Percentiles rank a stretch among this genome's conserved stretches.
Evolutionary conservation across 805 yeast genomes (phyloP).

Genomic region (Ogataea henricii): DNA sequence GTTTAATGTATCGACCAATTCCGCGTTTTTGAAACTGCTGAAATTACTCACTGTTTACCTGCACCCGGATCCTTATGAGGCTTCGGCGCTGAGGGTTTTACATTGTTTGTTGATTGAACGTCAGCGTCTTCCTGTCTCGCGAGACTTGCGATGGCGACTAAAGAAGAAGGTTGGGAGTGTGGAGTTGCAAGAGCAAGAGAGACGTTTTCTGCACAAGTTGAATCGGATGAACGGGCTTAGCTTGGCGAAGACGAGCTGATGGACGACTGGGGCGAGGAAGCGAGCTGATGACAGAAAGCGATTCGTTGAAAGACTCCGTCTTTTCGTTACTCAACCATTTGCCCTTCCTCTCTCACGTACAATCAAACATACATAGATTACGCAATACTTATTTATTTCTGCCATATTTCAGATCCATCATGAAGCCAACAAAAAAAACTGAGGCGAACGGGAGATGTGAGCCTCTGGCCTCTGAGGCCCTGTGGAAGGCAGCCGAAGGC

Average conservation of each 20-base stretch:
- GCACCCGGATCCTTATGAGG: background rate
- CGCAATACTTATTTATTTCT: too few species aligned
- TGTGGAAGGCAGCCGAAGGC: too few species aligned
- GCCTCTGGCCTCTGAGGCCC: too few species aligned
- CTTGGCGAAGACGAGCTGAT: background rate
- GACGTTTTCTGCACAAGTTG: background rate
- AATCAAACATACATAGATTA: too few species aligned
- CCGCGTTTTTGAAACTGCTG: slow-evolving; percentile 2
- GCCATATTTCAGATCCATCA: too few species aligned
- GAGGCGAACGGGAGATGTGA: too few species aligned
- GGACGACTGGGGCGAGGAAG: too few species aligned
- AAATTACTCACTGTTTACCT: slow-evolving; percentile 1
- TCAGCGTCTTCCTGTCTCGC: background rate
- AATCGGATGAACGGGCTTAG: background rate
- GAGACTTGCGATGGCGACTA: background rate
- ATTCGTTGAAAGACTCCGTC: too few species aligned
- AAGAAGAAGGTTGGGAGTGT: background rate
- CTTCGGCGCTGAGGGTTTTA: slow-evolving; percentile 4
- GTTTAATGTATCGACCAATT: slow-evolving; percentile 3
- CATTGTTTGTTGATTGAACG: background rate
- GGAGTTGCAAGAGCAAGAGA: background rate
- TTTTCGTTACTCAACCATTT: too few species aligned
- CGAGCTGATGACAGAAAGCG: too few species aligned
- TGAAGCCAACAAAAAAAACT: too few species aligned
- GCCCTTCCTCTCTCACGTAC: too few species aligned